phyloP scores from a whole-genome alignment of 345 rosid genomes.

The Ceriops tagal region DNA sequence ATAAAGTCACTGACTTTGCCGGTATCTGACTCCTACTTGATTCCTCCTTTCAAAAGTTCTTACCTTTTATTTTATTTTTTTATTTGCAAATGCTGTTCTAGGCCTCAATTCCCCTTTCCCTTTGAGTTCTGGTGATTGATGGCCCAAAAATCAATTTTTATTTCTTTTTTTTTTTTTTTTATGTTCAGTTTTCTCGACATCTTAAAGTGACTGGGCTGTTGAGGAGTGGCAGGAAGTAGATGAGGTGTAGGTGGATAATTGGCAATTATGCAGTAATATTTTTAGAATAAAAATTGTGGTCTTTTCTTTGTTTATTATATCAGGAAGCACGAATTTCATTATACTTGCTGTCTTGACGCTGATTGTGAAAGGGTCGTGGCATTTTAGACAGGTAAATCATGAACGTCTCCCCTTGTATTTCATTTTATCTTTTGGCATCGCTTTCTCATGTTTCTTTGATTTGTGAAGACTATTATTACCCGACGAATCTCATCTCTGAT shows the following conservation, averaged over 20 bases:
- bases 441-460: too few relatives aligned
- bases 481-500: too few relatives aligned
- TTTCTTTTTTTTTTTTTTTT: background rate
- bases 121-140: constrained; percentile 4
- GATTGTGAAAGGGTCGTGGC: constrained; percentile 72
- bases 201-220: background rate
- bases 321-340: constrained; percentile 91
- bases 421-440: too few relatives aligned
- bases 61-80: background rate
- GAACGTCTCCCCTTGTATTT: background rate
- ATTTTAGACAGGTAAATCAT: constrained; percentile 73
- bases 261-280: too few relatives aligned
- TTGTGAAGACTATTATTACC: too few relatives aligned
- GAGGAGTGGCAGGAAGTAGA: constrained; percentile 2
- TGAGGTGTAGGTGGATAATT: too few relatives aligned
- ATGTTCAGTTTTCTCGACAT: background rate
- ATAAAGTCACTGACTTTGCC: constrained; percentile 93
- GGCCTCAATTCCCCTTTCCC: background rate
- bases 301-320: background rate
- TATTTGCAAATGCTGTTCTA: background rate
- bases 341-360: constrained; percentile 74
- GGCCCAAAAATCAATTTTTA: background rate
- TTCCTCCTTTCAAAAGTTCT: too few relatives aligned
- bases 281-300: background rate
- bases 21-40: constrained; percentile 36